Conservation (phyloP, 179 eudicot species). For the Actinidia arguta region DNA sequence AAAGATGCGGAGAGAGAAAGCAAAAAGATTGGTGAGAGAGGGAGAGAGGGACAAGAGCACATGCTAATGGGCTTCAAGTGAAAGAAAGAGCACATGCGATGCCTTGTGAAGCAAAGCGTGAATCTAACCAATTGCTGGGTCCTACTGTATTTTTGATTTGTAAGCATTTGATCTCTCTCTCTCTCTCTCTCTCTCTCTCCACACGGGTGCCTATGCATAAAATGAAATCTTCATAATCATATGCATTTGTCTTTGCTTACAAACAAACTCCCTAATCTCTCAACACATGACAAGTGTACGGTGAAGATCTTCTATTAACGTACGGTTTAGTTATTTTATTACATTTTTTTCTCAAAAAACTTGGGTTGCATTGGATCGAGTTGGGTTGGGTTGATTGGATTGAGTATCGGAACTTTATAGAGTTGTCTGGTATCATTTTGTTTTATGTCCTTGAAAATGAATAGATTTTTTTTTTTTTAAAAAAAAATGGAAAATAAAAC, state of each 20-base stretch:
- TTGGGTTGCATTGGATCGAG: not conserved
- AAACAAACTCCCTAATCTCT: not conserved
- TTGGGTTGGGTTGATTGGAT: not conserved
- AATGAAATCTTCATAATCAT: not conserved
- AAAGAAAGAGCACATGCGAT: not conserved
- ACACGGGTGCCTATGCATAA: too few relatives aligned
- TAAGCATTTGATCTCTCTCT: conserved; percentile 1
- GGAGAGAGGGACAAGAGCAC: not conserved
- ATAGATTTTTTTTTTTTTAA: too few relatives aligned
- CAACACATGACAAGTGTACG: not conserved
- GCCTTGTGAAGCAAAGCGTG: conserved; percentile 12
- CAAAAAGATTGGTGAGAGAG: not conserved
- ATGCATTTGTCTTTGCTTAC: conserved; percentile 13
- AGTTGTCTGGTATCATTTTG: too few relatives aligned
- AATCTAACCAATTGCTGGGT: not conserved
- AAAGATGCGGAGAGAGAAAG: not conserved
- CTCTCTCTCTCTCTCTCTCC: not conserved
- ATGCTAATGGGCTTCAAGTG: too few relatives aligned
- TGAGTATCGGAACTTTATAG: too few relatives aligned
- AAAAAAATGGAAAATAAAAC: too few relatives aligned
- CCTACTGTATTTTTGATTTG: not conserved
- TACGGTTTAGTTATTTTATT: not conserved
- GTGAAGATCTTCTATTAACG: not conserved
- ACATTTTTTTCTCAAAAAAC: not conserved
- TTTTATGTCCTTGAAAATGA: too few relatives aligned